These are phyloP conservation scores for Chytriomyces confervae DNA, from an alignment of 192 early-diverging fungal genomes.

Conservation along the genomic window DNA sequence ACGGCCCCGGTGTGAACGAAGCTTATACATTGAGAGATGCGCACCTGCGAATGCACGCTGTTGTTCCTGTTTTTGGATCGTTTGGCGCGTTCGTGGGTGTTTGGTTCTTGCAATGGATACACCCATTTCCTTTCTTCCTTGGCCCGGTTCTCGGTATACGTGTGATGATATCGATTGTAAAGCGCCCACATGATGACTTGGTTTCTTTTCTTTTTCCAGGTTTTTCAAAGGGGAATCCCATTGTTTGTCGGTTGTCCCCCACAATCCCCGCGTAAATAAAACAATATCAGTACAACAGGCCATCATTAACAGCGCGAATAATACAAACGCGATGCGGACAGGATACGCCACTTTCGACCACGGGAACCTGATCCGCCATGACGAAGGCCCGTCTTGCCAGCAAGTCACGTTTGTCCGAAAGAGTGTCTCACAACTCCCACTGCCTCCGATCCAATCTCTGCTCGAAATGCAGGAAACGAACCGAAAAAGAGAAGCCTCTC, in stretches of 20 bases:
- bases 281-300: too few species aligned
- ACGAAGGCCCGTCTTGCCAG: not conserved
- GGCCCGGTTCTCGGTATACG: conserved; percentile 1
- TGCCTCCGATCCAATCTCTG: not conserved
- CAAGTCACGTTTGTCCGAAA: not conserved
- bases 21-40: too few species aligned
- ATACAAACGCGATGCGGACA: conserved; percentile 8
- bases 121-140: conserved; percentile 26
- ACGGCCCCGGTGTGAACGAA: too few species aligned
- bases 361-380: not conserved
- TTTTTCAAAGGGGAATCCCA: too few species aligned
- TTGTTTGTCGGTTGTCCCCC: too few species aligned
- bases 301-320: too few species aligned
- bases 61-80: too few species aligned
- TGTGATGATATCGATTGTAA: conserved; percentile 29
- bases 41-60: too few species aligned
- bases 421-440: not conserved
- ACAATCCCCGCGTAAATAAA: too few species aligned
- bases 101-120: not conserved
- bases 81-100: too few species aligned
- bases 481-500: not conserved
- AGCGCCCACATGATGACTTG: conserved; percentile 18
- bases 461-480: not conserved
- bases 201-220: not conserved
- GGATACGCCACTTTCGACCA: conserved; percentile 24